Percentiles rank a stretch among this genome's conserved stretches.
phyloP scores from a whole-genome alignment of 164 flowering plant species.

The Litsea cubeba region DNA sequence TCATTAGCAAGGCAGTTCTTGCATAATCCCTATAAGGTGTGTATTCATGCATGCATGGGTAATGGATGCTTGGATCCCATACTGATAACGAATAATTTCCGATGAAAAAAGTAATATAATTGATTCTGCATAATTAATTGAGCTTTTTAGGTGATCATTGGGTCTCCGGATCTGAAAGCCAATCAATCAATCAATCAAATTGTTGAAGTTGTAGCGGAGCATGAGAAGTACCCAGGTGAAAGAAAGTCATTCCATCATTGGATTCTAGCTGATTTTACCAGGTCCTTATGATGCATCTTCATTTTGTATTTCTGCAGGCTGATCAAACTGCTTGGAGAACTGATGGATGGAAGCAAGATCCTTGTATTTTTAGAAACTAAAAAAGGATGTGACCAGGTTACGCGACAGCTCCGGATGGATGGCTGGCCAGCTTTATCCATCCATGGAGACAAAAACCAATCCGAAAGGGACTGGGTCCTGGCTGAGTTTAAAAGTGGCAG shows the following conservation, averaged over 20 bases:
- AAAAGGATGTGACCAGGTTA: conserved; percentile 95
- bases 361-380: conserved; percentile 87
- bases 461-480: conserved; percentile 95
- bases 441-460: conserved; percentile 96
- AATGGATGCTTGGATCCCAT: neutral
- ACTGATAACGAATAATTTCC: too few relatives aligned
- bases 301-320: conserved; percentile 42
- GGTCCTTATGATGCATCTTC: neutral
- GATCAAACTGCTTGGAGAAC: conserved; percentile 58
- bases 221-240: conserved; percentile 82
- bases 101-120: too few relatives aligned
- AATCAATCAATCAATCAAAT: conserved; percentile 87
- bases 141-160: conserved; percentile 70
- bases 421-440: conserved; percentile 98
- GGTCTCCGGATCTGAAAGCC: conserved; percentile 86
- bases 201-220: conserved; percentile 73
- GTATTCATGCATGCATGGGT: neutral
- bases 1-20: conserved; percentile 81
- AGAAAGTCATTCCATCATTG: neutral
- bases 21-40: conserved; percentile 84
- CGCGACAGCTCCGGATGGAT: conserved; percentile 89
- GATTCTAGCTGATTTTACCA: conserved; percentile 6
- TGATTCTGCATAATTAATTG: neutral
- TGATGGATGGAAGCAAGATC: conserved; percentile 80
- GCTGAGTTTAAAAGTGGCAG: conserved; percentile 97